Percentiles rank a stretch among this genome's conserved stretches.
Evolutionary conservation across 345 rosid species (phyloP).

Genomic region (Linum usitatissimum): DNA sequence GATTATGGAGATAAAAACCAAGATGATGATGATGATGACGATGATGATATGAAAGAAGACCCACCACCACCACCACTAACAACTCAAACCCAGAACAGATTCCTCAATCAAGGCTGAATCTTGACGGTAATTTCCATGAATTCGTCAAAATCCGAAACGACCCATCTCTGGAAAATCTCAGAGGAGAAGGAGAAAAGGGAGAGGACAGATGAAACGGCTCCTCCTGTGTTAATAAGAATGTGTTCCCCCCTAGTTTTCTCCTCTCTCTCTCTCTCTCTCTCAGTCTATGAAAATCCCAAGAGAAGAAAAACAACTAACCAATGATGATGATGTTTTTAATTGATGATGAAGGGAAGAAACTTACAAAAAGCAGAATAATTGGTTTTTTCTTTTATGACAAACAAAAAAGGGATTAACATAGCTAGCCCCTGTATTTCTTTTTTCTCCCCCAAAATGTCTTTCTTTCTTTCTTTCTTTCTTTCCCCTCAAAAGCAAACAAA

Average conservation of each 20-base stretch:
- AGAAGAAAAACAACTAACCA: neutral
- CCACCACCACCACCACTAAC: conserved; percentile 20
- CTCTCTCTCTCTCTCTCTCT: conserved; percentile 1
- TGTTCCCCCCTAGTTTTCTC: neutral
- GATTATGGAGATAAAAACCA: conserved; percentile 38
- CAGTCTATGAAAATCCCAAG: too few species aligned
- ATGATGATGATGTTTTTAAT: conserved; percentile 25
- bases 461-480: neutral
- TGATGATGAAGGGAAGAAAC: conserved; percentile 12
- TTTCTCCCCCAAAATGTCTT: neutral
- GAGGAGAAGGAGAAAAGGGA: neutral
- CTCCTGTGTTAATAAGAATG: too few species aligned
- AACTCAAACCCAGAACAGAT: neutral
- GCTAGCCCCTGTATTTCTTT: neutral
- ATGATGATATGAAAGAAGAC: conserved; percentile 31
- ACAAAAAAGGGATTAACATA: too few species aligned
- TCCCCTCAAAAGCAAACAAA: conserved; percentile 3
- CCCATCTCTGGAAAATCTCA: conserved; percentile 13
- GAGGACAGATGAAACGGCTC: neutral
- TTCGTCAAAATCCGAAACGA: conserved; percentile 12
- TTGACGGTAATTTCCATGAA: conserved; percentile 8
- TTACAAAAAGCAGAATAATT: conserved; percentile 10
- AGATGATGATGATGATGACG: conserved; percentile 3
- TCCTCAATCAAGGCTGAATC: conserved; percentile 5
- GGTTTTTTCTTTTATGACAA: too few species aligned